Percentiles rank a stretch among this genome's conserved stretches.
phyloP scores from a whole-genome alignment of 2,329 filamentous ascomycete species.

The Penicillium crustosum region DNA sequence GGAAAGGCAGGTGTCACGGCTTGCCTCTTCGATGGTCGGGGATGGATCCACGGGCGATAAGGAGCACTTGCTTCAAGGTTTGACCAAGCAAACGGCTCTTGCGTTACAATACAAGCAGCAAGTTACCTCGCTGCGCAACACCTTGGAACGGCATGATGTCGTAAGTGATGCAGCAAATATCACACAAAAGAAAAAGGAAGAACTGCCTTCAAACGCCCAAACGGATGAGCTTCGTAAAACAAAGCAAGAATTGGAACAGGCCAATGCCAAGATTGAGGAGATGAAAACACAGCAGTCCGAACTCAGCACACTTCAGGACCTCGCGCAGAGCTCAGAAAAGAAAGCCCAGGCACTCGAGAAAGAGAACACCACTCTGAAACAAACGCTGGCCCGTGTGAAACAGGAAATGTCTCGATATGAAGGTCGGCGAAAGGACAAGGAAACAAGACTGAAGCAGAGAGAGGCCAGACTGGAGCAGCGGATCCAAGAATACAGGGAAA shows the following conservation, averaged over 20 bases:
- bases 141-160: slow-evolving; percentile 42
- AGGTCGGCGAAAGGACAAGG: slow-evolving; percentile 44
- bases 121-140: slow-evolving; percentile 38
- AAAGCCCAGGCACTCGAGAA: slow-evolving; percentile 43
- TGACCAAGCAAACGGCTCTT: slow-evolving; percentile 47
- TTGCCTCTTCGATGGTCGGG: slow-evolving; percentile 43
- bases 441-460: slow-evolving; percentile 42
- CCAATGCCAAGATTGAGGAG: slow-evolving; percentile 38
- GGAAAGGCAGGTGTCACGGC: slow-evolving; percentile 44
- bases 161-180: slow-evolving; percentile 28
- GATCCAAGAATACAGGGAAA: slow-evolving; percentile 44
- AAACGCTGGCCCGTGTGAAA: slow-evolving; percentile 42
- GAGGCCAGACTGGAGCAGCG: slow-evolving; percentile 41
- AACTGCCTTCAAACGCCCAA: slow-evolving; percentile 17
- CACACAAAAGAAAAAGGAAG: slow-evolving; percentile 23
- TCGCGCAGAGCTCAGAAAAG: slow-evolving; percentile 42
- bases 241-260: slow-evolving; percentile 37
- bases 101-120: slow-evolving; percentile 48
- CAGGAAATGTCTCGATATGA: slow-evolving; percentile 46
- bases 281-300: slow-evolving; percentile 35
- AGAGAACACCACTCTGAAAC: slow-evolving; percentile 44
- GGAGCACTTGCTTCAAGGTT: slow-evolving; percentile 43
- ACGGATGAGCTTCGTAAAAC: slow-evolving; percentile 33
- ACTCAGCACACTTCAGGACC: slow-evolving; percentile 35
- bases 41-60: slow-evolving; percentile 35